Conservation (phyloP, 352 stramenopile species). For the Hyphochytrium catenoides region DNA sequence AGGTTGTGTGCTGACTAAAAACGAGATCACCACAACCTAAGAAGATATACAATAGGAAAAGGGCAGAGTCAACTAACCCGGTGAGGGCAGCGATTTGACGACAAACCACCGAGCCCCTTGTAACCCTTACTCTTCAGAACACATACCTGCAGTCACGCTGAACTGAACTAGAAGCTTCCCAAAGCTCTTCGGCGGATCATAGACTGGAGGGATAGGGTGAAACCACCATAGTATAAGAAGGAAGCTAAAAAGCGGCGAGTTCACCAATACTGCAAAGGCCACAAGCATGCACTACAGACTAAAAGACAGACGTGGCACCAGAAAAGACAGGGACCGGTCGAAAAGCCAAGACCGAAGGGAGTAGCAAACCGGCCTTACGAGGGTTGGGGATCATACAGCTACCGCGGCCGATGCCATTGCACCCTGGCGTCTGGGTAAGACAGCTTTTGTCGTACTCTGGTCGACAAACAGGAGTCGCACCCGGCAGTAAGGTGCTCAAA, state of each 20-base stretch:
- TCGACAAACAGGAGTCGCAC: slow-evolving; percentile 33
- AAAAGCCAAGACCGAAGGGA: too few relatives aligned
- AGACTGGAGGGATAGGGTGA: slow-evolving; percentile 11
- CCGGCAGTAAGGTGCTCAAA: slow-evolving; percentile 37
- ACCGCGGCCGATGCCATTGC: slow-evolving; percentile 4
- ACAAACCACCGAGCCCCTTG: too few relatives aligned
- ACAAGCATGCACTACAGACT: too few relatives aligned
- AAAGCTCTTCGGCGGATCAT: slow-evolving; percentile 20
- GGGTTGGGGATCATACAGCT: slow-evolving; percentile 34
- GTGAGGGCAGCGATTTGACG: slow-evolving; percentile 50
- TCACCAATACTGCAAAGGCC: too few relatives aligned
- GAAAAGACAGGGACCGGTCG: too few relatives aligned
- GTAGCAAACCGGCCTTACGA: too few relatives aligned
- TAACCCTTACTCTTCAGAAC: too few relatives aligned
- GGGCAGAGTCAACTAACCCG: slow-evolving; percentile 6
- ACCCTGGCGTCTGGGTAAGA: slow-evolving; percentile 22
- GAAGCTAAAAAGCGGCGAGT: too few relatives aligned
- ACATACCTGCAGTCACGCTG: too few relatives aligned
- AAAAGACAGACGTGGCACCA: too few relatives aligned
- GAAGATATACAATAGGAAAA: slow-evolving; percentile 10
- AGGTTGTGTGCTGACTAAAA: slow-evolving; percentile 77
- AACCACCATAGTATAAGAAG: neutral
- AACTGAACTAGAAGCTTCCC: slow-evolving; percentile 32
- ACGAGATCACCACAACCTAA: slow-evolving; percentile 64
- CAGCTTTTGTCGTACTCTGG: slow-evolving; percentile 38